phyloP scores from a whole-genome alignment of 192 early-diverging fungal species.

The Obelidium mucronatum region DNA sequence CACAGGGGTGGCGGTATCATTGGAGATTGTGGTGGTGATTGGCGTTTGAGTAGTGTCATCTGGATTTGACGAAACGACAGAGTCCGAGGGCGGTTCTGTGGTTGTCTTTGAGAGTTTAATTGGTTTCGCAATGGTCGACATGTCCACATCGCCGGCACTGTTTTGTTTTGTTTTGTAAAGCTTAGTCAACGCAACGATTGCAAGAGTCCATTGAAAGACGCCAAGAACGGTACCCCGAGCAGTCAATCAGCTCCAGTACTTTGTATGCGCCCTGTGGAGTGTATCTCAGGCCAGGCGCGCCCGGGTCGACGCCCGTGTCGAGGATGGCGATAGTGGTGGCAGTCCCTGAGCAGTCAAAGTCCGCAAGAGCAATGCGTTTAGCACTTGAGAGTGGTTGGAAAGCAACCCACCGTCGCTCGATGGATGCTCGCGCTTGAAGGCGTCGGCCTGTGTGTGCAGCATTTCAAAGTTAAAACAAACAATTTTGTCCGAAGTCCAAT shows the following conservation, averaged over 20 bases:
- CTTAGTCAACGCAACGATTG: background rate
- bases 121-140: conserved; percentile 50
- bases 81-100: too few species aligned
- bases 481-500: background rate
- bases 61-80: too few species aligned
- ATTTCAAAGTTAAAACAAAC: too few species aligned
- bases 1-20: conserved; percentile 43
- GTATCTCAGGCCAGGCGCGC: conserved; percentile 80
- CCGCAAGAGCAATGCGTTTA: too few species aligned
- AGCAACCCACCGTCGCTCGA: too few species aligned
- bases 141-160: conserved; percentile 60
- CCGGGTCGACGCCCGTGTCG: conserved; percentile 94
- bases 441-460: background rate
- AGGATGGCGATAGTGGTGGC: conserved; percentile 93
- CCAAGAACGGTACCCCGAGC: conserved; percentile 72
- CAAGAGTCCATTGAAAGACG: too few species aligned
- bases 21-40: conserved; percentile 51
- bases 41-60: too few species aligned
- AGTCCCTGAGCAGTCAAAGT: too few species aligned
- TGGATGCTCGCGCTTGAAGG: background rate
- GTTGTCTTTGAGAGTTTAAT: too few species aligned
- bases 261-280: conserved; percentile 92
- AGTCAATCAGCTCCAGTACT: conserved; percentile 92
- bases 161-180: background rate
- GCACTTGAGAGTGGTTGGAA: too few species aligned